Conservation (phyloP, 2,329 filamentous ascomycete species). For the Diplodia intermedia region DNA sequence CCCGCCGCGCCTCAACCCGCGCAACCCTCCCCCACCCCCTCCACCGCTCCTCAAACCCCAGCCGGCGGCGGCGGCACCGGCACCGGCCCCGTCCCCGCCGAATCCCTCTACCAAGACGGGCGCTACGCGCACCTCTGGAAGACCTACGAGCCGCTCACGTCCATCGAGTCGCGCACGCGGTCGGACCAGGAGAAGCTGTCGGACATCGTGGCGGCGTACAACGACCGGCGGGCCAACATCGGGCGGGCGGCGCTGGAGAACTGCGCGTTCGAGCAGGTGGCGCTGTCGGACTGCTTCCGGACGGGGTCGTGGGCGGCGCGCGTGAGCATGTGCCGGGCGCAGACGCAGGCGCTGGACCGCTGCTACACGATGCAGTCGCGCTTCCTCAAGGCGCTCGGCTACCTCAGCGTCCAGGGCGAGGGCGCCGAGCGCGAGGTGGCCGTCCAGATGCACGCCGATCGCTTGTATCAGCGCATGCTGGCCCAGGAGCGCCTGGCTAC, state of each 20-base stretch:
- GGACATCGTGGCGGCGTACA: constrained; percentile 82
- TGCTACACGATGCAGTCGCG: constrained; percentile 92
- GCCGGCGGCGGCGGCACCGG: neutral
- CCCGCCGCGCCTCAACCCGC: constrained; percentile 34
- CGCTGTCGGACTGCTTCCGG: constrained; percentile 79
- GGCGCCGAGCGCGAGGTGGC: constrained; percentile 76
- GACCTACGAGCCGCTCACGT: constrained; percentile 76
- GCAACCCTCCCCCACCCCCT: constrained; percentile 31
- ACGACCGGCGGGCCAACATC: constrained; percentile 79
- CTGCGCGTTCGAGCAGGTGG: constrained; percentile 85
- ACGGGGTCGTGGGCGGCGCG: constrained; percentile 71
- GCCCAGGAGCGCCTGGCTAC: constrained; percentile 79
- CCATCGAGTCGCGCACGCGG: constrained; percentile 72
- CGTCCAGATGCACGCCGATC: constrained; percentile 93
- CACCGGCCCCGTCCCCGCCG: constrained; percentile 47
- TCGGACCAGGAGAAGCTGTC: constrained; percentile 80
- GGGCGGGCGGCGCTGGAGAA: constrained; percentile 88
- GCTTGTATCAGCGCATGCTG: constrained; percentile 85
- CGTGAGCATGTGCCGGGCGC: constrained; percentile 79
- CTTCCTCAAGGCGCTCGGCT: constrained; percentile 89
- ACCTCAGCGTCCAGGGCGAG: constrained; percentile 72
- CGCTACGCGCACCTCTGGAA: constrained; percentile 91
- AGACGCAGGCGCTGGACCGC: constrained; percentile 79
- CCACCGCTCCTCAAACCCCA: constrained; percentile 34
- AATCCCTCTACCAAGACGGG: constrained; percentile 71